Evolutionary conservation across 2,329 filamentous ascomycete genomes (phyloP), one percentile per base, ranked within the genome.

Genomic region (Mariannaea sp.): DNA sequence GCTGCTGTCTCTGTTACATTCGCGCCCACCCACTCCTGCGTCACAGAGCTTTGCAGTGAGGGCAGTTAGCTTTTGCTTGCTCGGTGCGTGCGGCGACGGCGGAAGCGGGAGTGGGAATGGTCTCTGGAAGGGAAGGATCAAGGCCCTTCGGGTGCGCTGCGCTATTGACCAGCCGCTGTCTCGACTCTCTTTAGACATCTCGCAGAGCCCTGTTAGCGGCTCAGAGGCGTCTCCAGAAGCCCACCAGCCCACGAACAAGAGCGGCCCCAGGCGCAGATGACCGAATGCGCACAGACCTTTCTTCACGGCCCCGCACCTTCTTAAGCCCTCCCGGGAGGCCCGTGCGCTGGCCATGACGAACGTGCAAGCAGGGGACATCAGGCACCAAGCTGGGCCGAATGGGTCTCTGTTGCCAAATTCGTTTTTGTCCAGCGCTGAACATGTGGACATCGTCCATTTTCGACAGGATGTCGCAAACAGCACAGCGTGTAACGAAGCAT

Each of bases 211-310:
- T 50, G 20, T 55, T 38, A 44, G 53, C 45, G 48, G 50, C 49
- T 55, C 52, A 57, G 60, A 61, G 58, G 42, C 32, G 14, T 30
- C 33, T 24, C 32, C 33, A 32, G 30, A 30, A 32, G 27, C 43
- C 42, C 30, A 30, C 43, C 33, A 30, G 38, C 43, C 42, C 30
- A 20, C 30, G 19, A 22, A 39, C 45, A 40, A 58, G 55, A 54
- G 59, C 58, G 64, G 62, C 56, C 64, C 64, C 62, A 62, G 64
- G 42, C 60, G 64, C 64, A 66, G 57, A 66, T 66, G 64, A 66
- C 64, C 64, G 64, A 66, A 58, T 57, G 60, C 62, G 64, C 64
- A 66, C 64, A 62, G 64, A 56, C 55, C 64, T 60, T 56, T n/a
- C n/a, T 44, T 40, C 40, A 36, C 60, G 62, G 51, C 55, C 58